Percentiles rank a stretch among this genome's conserved stretches.
These are phyloP conservation scores for Rhododendron henanense DNA, from an alignment of 148 eudicot species.

Conservation along the genomic window DNA sequence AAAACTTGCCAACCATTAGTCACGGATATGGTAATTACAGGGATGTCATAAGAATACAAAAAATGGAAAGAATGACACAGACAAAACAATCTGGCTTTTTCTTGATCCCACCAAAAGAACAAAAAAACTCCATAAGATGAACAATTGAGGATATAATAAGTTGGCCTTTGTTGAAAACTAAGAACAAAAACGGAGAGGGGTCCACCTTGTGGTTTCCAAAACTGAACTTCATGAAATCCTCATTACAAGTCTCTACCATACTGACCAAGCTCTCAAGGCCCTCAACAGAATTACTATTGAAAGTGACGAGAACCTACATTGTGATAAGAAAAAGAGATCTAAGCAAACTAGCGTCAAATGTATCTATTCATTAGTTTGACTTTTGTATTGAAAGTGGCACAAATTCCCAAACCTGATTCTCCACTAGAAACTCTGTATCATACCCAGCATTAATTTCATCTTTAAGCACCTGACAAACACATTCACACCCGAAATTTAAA, in stretches of 20 bases:
- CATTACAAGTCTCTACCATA: conserved; percentile 34
- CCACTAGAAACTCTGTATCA: not conserved
- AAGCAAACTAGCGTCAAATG: not conserved
- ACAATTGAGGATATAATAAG: not conserved
- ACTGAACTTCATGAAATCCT: conserved; percentile 35
- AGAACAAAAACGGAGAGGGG: not conserved
- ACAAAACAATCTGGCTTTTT: not conserved
- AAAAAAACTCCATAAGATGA: not conserved
- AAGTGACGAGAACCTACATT: conserved; percentile 28
- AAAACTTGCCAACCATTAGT: not conserved
- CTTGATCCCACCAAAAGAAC: not conserved
- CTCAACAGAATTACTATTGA: conserved; percentile 39
- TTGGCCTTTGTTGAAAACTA: not conserved
- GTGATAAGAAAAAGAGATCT: not conserved
- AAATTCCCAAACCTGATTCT: not conserved
- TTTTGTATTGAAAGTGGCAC: not conserved
- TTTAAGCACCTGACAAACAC: not conserved
- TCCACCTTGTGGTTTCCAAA: conserved; percentile 32
- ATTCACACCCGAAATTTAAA: not conserved
- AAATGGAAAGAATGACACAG: not conserved
- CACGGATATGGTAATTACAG: not conserved
- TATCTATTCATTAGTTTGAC: no score
- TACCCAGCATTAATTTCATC: not conserved
- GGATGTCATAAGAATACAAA: not conserved
- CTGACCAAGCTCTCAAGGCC: conserved; percentile 35